Conservation (phyloP, 1,284 basidiomycete genomes). For the Heterobasidion parviporum region DNA sequence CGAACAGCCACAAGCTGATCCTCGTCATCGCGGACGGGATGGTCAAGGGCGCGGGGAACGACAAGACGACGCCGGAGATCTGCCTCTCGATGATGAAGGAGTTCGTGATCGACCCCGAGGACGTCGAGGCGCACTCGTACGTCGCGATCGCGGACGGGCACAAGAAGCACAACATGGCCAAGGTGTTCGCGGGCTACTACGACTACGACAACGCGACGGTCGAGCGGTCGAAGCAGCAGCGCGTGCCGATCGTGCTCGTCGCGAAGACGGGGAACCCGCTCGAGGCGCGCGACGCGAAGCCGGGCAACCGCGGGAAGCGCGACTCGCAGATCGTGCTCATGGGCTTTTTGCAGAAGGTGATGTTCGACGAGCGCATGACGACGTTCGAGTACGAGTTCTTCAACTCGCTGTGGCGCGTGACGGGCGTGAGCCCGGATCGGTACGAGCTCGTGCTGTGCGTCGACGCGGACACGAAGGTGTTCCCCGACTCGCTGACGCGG, state of each 20-base stretch:
- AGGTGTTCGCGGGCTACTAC: constrained; percentile 98
- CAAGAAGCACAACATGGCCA: constrained; percentile 99
- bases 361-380: constrained; percentile 99
- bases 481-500: constrained; percentile 87
- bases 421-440: constrained; percentile 93
- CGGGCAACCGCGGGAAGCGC: constrained; percentile 97
- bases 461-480: constrained; percentile 97
- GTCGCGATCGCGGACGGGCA: constrained; percentile 98
- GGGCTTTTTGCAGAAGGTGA: constrained; percentile 97
- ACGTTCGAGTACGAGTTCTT: constrained; percentile 99
- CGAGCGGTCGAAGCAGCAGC: constrained; percentile 92
- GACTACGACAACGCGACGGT: constrained; percentile 90
- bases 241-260: constrained; percentile 91
- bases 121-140: constrained; percentile 94
- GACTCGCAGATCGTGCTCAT: constrained; percentile 98
- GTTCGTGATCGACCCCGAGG: constrained; percentile 72
- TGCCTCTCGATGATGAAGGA: constrained; percentile 98
- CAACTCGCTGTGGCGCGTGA: constrained; percentile 92
- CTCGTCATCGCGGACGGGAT: constrained; percentile 97
- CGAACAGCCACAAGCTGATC: constrained; percentile 95
- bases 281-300: constrained; percentile 85
- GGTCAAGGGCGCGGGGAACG: constrained; percentile 92
- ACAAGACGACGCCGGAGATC: constrained; percentile 89
- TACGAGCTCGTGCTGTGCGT: constrained; percentile 97
- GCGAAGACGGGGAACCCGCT: constrained; percentile 92